phyloP scores from a whole-genome alignment of 768 basidiomycete genomes.

The Rhodotorula graminis region DNA sequence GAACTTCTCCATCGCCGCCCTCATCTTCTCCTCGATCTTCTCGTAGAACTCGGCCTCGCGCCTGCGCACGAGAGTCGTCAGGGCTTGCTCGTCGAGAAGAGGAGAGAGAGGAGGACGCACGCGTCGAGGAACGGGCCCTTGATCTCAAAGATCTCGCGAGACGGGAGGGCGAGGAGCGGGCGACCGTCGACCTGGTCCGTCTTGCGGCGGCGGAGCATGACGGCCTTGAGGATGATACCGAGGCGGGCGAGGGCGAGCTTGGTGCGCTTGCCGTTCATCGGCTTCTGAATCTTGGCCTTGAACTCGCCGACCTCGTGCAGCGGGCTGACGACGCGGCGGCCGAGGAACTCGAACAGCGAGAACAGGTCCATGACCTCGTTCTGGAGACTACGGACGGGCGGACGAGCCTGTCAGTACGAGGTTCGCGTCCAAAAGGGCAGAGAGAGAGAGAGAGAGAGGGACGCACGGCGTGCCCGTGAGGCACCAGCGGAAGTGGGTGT shows the following conservation, averaged over 20 bases:
- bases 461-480: slow-evolving; percentile 62
- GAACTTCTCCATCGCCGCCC: slow-evolving; percentile 59
- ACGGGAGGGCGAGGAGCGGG: slow-evolving; percentile 72
- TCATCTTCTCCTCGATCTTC: slow-evolving; percentile 56
- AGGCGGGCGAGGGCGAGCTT: slow-evolving; percentile 37
- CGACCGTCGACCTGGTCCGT: slow-evolving; percentile 64
- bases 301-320: slow-evolving; percentile 74
- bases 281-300: slow-evolving; percentile 69
- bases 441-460: not conserved
- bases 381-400: slow-evolving; percentile 49
- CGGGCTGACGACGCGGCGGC: slow-evolving; percentile 58
- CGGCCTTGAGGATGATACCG: slow-evolving; percentile 70
- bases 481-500: slow-evolving; percentile 78
- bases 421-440: too few species aligned
- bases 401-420: not conserved
- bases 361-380: slow-evolving; percentile 87
- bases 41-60: slow-evolving; percentile 76
- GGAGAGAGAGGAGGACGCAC: slow-evolving; percentile 9
- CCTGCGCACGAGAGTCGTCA: not conserved
- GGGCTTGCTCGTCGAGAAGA: not conserved
- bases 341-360: slow-evolving; percentile 81
- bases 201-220: slow-evolving; percentile 88
- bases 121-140: slow-evolving; percentile 66
- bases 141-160: slow-evolving; percentile 64
- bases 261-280: slow-evolving; percentile 65